phyloP scores from a whole-genome alignment of 371 early-diverging fungal species.

The Antonospora locustae region DNA sequence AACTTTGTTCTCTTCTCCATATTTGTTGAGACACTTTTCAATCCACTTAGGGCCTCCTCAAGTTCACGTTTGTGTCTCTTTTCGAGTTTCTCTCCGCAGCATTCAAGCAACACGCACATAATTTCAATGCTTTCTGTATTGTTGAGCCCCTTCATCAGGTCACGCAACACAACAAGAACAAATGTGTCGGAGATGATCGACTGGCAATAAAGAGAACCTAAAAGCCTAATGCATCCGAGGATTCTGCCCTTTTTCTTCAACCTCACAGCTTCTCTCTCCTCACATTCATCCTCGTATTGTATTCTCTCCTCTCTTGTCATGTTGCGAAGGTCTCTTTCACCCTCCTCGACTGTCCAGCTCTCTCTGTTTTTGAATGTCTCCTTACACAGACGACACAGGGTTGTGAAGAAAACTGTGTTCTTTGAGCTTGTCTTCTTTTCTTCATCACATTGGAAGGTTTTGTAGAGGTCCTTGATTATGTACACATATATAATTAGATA shows the following conservation, averaged over 20 bases:
- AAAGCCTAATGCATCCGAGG: slow-evolving; percentile 30
- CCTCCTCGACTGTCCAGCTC: slow-evolving; percentile 18
- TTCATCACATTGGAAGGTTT: slow-evolving; percentile 31
- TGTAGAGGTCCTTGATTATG: slow-evolving; percentile 28
- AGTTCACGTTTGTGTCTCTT: slow-evolving; percentile 7
- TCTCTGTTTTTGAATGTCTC: slow-evolving; percentile 23
- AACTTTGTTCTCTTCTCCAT: slow-evolving; percentile 28
- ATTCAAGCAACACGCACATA: slow-evolving; percentile 21
- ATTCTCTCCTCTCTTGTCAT: slow-evolving; percentile 20
- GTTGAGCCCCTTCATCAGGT: slow-evolving; percentile 4
- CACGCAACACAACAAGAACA: slow-evolving; percentile 10
- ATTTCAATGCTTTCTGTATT: slow-evolving; percentile 32
- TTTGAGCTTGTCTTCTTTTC: slow-evolving; percentile 16
- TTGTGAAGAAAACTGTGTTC: slow-evolving; percentile 43
- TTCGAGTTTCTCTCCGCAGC: slow-evolving; percentile 16
- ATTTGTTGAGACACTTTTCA: slow-evolving; percentile 8
- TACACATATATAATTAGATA: slow-evolving; percentile 28
- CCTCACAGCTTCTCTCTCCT: slow-evolving; percentile 27
- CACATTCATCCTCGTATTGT: background rate
- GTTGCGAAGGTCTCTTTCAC: background rate
- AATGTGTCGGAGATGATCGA: slow-evolving; percentile 19
- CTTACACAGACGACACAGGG: slow-evolving; percentile 16
- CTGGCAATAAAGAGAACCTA: slow-evolving; percentile 17
- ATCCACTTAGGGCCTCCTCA: slow-evolving; percentile 14
- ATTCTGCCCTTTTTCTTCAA: slow-evolving; percentile 19